Base-by-base conservation (phyloP, 1,139 yeast genomes). In the Sugiyamaella paludigena region DNA sequence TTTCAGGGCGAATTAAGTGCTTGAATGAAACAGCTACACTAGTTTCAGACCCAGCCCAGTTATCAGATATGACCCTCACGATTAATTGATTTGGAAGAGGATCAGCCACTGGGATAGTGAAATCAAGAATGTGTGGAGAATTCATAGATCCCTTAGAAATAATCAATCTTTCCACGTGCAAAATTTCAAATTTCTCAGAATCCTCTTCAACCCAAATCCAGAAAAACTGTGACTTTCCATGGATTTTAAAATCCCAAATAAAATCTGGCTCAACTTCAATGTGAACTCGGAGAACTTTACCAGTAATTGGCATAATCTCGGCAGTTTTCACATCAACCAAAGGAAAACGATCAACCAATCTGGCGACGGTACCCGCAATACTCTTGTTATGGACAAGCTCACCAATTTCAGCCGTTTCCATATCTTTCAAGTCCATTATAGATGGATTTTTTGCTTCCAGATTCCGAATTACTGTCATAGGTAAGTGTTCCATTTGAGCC, bases 191-290 rank as follows among this genome's bases (percentile, higher is more conserved):
- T 29, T 60, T 61, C 43, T 83, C 81, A 48, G 85, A 84, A 24
- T 94, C 86, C 56, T 84, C 94, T 66, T 89, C 96, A 10, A 91
- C 95, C 59, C 92, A 77, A 3, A 94, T 76, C 98, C 98, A 94
- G 62, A 91, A 94, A 60, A 89, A 89, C 64, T 89, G 95, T 2
- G 87, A 85, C 55, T 77, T 80, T 0, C 96, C 96, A 65, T 94
- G 98, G 50, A 79, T 72, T 48, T 77, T 78, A 40, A 75, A 80
- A 66, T 87, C 96, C 98, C 98, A 92, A 2, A 73, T 69, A 64
- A 89, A 89, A 59, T 87, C 94, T 0, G 96, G 83, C 37, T 76
- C 80, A 28, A 92, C 69, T 16, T 70, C 72, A 1, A 87, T 76
- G 61, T 86, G 89, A 28, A 92, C 80, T 50, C 96, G 74, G 81